These are phyloP conservation scores for Macroventuria anomochaeta DNA, from an alignment of 2,329 filamentous ascomycete genomes.

Conservation along the genomic window DNA sequence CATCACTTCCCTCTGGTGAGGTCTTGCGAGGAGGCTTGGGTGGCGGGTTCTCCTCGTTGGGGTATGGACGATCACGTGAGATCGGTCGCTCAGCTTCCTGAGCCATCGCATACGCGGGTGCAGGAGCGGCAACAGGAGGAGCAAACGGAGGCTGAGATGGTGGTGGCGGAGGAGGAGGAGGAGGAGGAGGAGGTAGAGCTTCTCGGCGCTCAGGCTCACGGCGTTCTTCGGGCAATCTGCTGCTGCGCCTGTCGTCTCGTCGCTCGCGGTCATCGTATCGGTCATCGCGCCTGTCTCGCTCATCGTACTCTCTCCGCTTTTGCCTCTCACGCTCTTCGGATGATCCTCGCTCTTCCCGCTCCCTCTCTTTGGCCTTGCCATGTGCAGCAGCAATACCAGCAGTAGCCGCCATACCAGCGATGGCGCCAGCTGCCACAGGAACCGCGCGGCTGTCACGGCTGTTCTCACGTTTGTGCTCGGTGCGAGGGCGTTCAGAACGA, in stretches of 20 bases:
- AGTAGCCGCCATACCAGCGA: conserved; percentile 35
- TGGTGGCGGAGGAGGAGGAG: conserved; percentile 22
- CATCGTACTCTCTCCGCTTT: conserved; percentile 35
- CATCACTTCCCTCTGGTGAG: conserved; percentile 45
- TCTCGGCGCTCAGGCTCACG: conserved; percentile 29
- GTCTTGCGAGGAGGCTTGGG: conserved; percentile 34
- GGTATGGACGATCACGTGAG: conserved; percentile 42
- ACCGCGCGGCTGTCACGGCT: conserved; percentile 31
- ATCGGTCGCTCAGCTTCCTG: conserved; percentile 26
- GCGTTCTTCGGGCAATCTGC: conserved; percentile 24
- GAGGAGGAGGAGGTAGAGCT: conserved; percentile 20
- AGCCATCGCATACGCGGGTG: conserved; percentile 12
- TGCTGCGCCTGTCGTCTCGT: conserved; percentile 37
- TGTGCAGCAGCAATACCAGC: conserved; percentile 36
- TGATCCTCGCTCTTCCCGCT: conserved; percentile 23
- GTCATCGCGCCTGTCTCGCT: conserved; percentile 47
- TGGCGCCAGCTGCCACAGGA: conserved; percentile 37
- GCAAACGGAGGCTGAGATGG: conserved; percentile 13
- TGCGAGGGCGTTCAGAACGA: conserved; percentile 22
- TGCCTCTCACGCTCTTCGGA: conserved; percentile 36
- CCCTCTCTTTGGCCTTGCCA: conserved; percentile 42
- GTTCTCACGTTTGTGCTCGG: conserved; percentile 36
- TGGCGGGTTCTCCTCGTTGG: conserved; percentile 39
- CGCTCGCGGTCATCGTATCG: conserved; percentile 33
- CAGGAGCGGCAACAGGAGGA: conserved; percentile 21